These are phyloP conservation scores for Aspergillus leporis DNA, from an alignment of 495 filamentous ascomycete genomes.

Conservation along the genomic window DNA sequence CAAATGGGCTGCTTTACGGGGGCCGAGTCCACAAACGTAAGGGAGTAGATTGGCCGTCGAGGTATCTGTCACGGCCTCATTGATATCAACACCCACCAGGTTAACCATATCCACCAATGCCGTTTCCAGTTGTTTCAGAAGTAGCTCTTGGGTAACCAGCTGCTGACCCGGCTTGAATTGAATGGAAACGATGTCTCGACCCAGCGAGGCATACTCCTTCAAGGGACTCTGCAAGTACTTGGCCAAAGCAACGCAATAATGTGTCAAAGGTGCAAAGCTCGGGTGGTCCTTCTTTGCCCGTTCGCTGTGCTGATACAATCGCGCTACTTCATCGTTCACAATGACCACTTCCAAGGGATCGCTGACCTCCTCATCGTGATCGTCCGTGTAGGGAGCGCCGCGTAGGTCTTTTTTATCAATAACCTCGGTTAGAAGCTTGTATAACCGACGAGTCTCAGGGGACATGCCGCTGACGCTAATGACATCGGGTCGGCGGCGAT, in stretches of 20 bases:
- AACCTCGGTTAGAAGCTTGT: conserved; percentile 73
- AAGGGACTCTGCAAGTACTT: conserved; percentile 92
- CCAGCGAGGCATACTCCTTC: conserved; percentile 91
- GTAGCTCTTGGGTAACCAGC: conserved; percentile 80
- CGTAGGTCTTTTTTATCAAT: conserved; percentile 72
- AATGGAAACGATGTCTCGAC: conserved; percentile 82
- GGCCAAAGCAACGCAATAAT: conserved; percentile 86
- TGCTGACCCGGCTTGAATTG: conserved; percentile 87
- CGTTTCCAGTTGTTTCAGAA: conserved; percentile 82
- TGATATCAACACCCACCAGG: conserved; percentile 89
- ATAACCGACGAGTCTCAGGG: conserved; percentile 79
- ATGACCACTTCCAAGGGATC: conserved; percentile 83
- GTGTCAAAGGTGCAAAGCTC: conserved; percentile 66
- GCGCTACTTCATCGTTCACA: conserved; percentile 93
- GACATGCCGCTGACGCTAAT: conserved; percentile 89
- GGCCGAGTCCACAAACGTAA: conserved; percentile 91
- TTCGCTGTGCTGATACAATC: conserved; percentile 87
- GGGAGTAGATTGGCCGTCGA: conserved; percentile 85
- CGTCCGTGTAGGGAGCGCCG: conserved; percentile 71
- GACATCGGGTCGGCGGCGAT: conserved; percentile 81
- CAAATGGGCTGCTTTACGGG: conserved; percentile 82
- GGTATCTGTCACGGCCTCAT: conserved; percentile 77
- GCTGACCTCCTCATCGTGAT: conserved; percentile 56
- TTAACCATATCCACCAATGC: conserved; percentile 99
- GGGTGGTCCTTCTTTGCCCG: conserved; percentile 83